Evolutionary conservation across 2,329 filamentous ascomycete species (phyloP).

Genomic region (Bertia moriformis): DNA sequence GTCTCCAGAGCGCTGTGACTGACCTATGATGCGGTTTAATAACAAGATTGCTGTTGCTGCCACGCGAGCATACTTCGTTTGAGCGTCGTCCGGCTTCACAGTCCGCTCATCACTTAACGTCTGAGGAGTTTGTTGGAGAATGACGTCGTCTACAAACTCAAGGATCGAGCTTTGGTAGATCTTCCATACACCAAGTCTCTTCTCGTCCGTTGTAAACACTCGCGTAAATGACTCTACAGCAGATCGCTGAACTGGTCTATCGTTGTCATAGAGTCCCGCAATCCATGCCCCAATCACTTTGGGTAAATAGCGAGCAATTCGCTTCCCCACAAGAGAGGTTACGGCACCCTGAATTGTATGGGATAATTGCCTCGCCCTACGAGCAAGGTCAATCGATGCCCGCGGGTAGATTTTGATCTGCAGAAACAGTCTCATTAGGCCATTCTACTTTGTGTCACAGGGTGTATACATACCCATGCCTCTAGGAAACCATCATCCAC

Average conservation of each 20-base stretch:
- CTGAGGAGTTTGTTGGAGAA: constrained; percentile 37
- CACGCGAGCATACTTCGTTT: constrained; percentile 45
- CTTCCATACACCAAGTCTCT: constrained; percentile 39
- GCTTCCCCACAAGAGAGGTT: constrained; percentile 37
- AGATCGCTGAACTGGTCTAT: constrained; percentile 38
- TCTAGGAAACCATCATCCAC: constrained; percentile 44
- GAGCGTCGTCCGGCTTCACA: constrained; percentile 44
- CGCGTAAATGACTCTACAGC: constrained; percentile 38
- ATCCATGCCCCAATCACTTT: constrained; percentile 46
- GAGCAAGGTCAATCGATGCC: constrained; percentile 46
- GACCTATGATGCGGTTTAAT: constrained; percentile 34
- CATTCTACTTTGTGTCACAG: constrained; percentile 9
- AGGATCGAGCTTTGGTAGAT: constrained; percentile 43
- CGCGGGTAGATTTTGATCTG: constrained; percentile 49
- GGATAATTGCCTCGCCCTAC: constrained; percentile 44
- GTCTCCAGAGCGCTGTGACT: constrained; percentile 3
- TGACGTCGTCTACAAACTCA: constrained; percentile 41
- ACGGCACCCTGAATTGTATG: constrained; percentile 43
- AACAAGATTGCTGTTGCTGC: constrained; percentile 38
- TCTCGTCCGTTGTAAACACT: constrained; percentile 43
- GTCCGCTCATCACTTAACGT: constrained; percentile 50
- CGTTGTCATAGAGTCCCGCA: constrained; percentile 45
- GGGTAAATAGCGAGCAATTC: constrained; percentile 41
- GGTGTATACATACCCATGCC: constrained; percentile 38
- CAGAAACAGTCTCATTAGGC: constrained; percentile 19